Conservation (phyloP, 139 green algal genomes). For the Micromonas commoda region DNA sequence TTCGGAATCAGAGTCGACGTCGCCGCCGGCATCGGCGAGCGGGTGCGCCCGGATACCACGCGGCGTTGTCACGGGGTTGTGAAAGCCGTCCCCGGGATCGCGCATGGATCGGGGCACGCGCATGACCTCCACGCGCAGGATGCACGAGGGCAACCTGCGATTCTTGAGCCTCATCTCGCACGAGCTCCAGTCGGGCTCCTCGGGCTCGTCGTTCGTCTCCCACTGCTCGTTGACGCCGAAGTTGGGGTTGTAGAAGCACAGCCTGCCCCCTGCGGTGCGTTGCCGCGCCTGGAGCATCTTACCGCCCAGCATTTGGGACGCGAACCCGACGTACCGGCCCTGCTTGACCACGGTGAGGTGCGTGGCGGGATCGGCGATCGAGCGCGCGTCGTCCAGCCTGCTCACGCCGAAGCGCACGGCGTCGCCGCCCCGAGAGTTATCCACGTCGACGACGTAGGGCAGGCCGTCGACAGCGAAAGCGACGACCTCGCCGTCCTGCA, state of each 20-base stretch:
- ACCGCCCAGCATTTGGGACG: conserved; percentile 2
- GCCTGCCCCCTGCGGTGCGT: neutral
- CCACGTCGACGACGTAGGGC: neutral
- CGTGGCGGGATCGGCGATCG: conserved; percentile 14
- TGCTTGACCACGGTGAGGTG: conserved; percentile 26
- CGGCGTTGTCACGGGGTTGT: too few relatives aligned
- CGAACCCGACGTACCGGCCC: conserved; percentile 26
- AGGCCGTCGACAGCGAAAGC: neutral
- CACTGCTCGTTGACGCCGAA: conserved; percentile 37
- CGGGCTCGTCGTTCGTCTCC: neutral
- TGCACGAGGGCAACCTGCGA: neutral
- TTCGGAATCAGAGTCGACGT: neutral
- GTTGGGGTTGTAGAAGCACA: conserved; percentile 38
- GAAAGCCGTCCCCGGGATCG: too few relatives aligned
- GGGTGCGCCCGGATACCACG: too few relatives aligned
- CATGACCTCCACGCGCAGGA: neutral
- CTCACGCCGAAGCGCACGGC: neutral
- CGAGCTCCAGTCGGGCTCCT: neutral
- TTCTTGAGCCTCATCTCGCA: neutral
- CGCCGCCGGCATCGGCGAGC: neutral
- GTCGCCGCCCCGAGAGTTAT: too few relatives aligned
- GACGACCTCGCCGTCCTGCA: neutral
- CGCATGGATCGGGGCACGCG: neutral
- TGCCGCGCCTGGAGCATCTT: conserved; percentile 33
- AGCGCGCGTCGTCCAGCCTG: neutral